These are phyloP conservation scores for Umbelopsis ramanniana DNA, from an alignment of 192 early-diverging fungal species.

Conservation along the genomic window DNA sequence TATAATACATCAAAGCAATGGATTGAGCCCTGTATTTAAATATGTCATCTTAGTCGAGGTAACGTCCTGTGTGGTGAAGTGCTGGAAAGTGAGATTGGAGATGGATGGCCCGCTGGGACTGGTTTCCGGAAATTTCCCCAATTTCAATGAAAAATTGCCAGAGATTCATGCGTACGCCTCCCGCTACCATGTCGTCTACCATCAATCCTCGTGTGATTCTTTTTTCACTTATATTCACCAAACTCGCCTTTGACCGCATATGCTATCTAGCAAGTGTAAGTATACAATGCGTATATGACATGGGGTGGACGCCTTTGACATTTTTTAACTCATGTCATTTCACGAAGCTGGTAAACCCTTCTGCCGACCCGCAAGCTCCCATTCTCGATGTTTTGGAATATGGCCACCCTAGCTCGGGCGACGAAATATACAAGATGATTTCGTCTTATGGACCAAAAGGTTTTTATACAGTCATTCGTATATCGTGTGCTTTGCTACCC, in stretches of 20 bases:
- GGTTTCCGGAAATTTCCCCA: no score
- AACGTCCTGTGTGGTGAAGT: no score
- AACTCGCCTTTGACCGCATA: slow-evolving; percentile 25
- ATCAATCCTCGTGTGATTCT: slow-evolving; percentile 26
- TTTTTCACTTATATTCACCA: slow-evolving; percentile 22
- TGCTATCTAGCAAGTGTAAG: slow-evolving; percentile 24
- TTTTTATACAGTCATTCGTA: slow-evolving; percentile 11
- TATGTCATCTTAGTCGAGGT: no score
- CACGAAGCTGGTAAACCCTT: slow-evolving; percentile 36
- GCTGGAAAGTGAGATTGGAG: no score
- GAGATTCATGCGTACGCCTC: no score
- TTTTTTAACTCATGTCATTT: not conserved
- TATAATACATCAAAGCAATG: not conserved
- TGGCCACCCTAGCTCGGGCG: slow-evolving; percentile 24
- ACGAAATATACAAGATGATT: slow-evolving; percentile 20
- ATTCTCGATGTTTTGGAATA: slow-evolving; percentile 41
- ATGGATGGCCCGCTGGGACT: no score
- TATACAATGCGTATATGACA: not conserved
- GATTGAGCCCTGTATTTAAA: no score
- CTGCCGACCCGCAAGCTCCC: slow-evolving; percentile 5
- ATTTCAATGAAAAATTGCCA: no score
- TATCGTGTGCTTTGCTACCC: not conserved
- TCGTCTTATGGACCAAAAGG: slow-evolving; percentile 31
- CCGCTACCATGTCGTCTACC: not conserved
- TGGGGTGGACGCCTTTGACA: not conserved